Base-by-base conservation (phyloP, 2,329 filamentous ascomycete species). In the Apiospora phragmitis region DNA sequence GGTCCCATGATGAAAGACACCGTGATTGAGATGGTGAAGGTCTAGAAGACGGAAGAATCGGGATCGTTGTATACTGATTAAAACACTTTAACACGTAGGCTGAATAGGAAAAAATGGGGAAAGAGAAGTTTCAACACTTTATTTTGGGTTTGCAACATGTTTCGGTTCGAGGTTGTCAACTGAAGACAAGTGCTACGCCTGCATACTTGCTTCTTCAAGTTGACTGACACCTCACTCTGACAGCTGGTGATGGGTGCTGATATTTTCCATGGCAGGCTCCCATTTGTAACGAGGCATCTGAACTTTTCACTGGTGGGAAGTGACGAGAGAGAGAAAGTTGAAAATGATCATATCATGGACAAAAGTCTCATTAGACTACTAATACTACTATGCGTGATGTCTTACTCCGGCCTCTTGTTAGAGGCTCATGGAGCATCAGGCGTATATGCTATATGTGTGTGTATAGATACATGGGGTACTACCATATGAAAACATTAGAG, bases 111-210 rank as follows among this genome's bases (percentile, higher is more conserved):
- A 59, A 70, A 68, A 43, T 43, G 26, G 41, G 69, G 26, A 35
- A 21, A 47, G 35, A 65, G 68, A 70, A 51, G 69, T 68, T 45
- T 68, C 66, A 68, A 68, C 66, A 62, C 49, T 65, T 51, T 38
- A 29, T 6, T 38, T 32, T 35, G 35, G 21, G 38, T 43, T 47
- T 68, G 55, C 55, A 38, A 38, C 55, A 62, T 38, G 55, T 38
- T 62, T 62, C 32, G 18, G 18, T n/a, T 62, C 29, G 55, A 38
- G 8, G 55, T 38, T 35, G 51, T 59, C 29, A 35, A 59, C 29
- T 32, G 29, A 59, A 59, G 29, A 47, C n/a, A 24, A 11, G 47
- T 49, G 55, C 32, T 62, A 8, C 18, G 51, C 29, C 21, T 11
- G 16, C 29, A 59, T 32, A 21, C 26, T 59, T 59, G 29, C 29